Percentiles rank a stretch among this genome's conserved stretches.
Evolutionary conservation across 2,329 filamentous ascomycete species (phyloP).

Genomic region (Penicillium sp.): DNA sequence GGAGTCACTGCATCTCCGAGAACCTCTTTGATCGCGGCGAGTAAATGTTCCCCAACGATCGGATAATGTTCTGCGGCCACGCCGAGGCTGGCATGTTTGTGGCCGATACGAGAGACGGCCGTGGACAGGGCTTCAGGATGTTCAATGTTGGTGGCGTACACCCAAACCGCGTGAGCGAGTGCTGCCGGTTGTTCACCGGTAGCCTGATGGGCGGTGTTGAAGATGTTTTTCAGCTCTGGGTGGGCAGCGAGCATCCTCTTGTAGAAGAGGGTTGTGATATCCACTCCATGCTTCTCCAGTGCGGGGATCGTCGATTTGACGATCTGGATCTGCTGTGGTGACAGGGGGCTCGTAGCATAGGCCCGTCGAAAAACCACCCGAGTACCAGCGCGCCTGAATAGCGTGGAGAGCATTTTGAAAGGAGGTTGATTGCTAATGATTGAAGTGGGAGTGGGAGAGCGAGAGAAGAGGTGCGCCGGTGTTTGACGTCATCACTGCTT

Average conservation of each 20-base stretch:
- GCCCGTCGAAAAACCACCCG: not conserved
- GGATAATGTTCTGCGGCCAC: constrained; percentile 71
- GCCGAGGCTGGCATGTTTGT: constrained; percentile 73
- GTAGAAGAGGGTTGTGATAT: constrained; percentile 72
- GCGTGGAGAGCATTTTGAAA: not conserved
- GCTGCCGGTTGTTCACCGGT: constrained; percentile 71
- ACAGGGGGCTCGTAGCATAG: constrained; percentile 46
- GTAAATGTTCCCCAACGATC: constrained; percentile 69
- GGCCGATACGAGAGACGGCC: constrained; percentile 68
- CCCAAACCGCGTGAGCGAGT: constrained; percentile 69
- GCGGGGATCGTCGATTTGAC: constrained; percentile 71
- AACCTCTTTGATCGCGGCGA: constrained; percentile 68
- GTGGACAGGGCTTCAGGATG: constrained; percentile 63
- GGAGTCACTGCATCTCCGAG: constrained; percentile 69
- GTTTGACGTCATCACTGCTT: not conserved
- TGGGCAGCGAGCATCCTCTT: constrained; percentile 65
- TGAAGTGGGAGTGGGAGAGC: not conserved
- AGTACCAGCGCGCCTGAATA: not conserved
- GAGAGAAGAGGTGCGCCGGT: not conserved
- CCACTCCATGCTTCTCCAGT: constrained; percentile 66
- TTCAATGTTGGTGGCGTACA: constrained; percentile 72
- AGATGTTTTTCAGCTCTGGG: constrained; percentile 68
- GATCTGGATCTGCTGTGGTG: constrained; percentile 63
- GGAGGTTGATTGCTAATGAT: not conserved
- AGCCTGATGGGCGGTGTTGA: constrained; percentile 71